phyloP scores from a whole-genome alignment of 2,329 filamentous ascomycete genomes.

The Xylaria sp. region DNA sequence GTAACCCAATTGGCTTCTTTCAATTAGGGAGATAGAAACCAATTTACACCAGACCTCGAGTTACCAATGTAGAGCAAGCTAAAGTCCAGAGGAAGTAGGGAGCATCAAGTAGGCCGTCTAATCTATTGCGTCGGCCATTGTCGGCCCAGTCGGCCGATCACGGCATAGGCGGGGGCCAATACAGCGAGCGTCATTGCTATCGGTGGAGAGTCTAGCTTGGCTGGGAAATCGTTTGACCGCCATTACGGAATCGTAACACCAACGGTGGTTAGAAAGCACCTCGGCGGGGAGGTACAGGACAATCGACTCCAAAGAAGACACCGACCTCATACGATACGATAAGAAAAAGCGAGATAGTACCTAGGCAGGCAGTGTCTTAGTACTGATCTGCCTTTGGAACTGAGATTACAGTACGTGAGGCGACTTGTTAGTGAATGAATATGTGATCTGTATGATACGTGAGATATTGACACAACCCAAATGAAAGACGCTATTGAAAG shows the following conservation, averaged over 20 bases:
- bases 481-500: too few species aligned
- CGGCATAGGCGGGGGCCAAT: conserved; percentile 26
- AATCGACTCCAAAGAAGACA: too few species aligned
- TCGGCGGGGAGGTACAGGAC: too few species aligned
- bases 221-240: conserved; percentile 11
- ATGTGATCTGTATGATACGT: neutral
- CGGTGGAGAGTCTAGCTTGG: neutral
- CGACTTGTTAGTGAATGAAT: neutral
- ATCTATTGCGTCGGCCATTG: conserved; percentile 13
- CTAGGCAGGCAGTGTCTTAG: neutral
- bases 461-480: too few species aligned
- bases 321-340: too few species aligned
- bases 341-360: too few species aligned
- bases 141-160: conserved; percentile 25
- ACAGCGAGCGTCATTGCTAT: conserved; percentile 5
- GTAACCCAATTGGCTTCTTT: conserved; percentile 22
- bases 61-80: neutral
- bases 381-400: too few species aligned
- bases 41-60: neutral
- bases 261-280: too few species aligned
- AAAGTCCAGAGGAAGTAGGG: neutral
- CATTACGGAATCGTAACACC: conserved; percentile 2
- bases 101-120: too few species aligned
- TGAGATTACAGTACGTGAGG: too few species aligned
- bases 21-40: neutral